Evolutionary conservation across 768 basidiomycete genomes (phyloP).

Genomic region (Lentinula boryana): DNA sequence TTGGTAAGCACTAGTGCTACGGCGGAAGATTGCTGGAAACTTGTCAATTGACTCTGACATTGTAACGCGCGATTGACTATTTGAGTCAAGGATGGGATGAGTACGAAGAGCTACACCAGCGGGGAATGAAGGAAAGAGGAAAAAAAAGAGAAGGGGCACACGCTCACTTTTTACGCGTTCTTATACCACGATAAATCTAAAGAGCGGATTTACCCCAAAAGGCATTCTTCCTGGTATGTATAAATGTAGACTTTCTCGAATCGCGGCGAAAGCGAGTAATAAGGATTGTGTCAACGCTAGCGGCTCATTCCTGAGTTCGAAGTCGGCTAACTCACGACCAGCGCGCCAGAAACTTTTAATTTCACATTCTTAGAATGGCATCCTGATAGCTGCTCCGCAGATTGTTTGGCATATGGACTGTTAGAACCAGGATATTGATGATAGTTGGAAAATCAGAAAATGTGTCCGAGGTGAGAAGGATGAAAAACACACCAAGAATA

Average conservation of each 20-base stretch:
- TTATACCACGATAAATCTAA: not conserved
- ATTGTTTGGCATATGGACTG: not conserved
- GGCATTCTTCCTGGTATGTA: not conserved
- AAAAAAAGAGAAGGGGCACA: not conserved
- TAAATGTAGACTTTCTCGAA: not conserved
- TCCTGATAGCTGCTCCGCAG: not conserved
- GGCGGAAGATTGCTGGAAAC: conserved; percentile 18
- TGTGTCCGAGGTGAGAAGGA: not conserved
- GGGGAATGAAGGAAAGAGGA: not conserved
- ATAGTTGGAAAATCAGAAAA: not conserved
- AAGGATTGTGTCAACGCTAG: not conserved
- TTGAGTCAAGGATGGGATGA: not conserved
- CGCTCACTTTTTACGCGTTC: not conserved
- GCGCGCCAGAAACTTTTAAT: not conserved
- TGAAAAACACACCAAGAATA: not conserved
- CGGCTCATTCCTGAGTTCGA: not conserved
- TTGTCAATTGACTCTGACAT: conserved; percentile 2
- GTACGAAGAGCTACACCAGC: not conserved
- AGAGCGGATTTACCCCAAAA: not conserved
- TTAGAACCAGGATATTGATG: not conserved
- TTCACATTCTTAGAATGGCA: not conserved
- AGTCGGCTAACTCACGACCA: not conserved
- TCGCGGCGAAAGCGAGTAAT: not conserved
- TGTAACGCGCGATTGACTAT: not conserved
- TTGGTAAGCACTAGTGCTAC: conserved; percentile 5